Conservation (phyloP, 1,284 basidiomycete species). For the Pascua sp. region DNA sequence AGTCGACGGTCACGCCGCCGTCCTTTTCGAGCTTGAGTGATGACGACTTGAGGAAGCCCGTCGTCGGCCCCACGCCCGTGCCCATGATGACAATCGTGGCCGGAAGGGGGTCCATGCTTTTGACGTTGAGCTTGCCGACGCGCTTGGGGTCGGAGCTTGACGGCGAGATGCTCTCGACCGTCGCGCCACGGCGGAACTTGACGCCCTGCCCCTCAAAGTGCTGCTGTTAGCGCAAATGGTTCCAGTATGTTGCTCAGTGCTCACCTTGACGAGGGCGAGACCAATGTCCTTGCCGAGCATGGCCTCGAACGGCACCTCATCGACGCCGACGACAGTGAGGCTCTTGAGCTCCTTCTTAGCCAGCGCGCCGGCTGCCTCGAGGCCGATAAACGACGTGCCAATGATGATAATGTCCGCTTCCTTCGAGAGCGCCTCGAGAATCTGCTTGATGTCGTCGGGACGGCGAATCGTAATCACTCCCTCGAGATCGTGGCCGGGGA, state of each 20-base stretch:
- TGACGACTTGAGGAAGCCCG: conserved; percentile 70
- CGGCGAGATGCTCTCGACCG: conserved; percentile 70
- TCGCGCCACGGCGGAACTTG: conserved; percentile 74
- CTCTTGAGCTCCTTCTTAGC: conserved; percentile 66
- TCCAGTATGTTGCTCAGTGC: no score
- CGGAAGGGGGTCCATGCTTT: conserved; percentile 62
- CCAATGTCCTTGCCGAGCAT: conserved; percentile 81
- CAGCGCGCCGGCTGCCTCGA: conserved; percentile 80
- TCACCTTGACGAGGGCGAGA: conserved; percentile 65
- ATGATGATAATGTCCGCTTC: conserved; percentile 78
- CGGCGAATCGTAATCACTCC: conserved; percentile 76
- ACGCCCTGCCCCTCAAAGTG: conserved; percentile 75
- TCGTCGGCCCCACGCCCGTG: conserved; percentile 82
- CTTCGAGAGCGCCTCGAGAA: conserved; percentile 59
- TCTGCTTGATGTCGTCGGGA: conserved; percentile 68
- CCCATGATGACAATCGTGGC: conserved; percentile 85
- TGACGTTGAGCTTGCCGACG: conserved; percentile 58
- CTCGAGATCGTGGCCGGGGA: conserved; percentile 70
- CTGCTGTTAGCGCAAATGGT: no score
- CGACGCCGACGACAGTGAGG: conserved; percentile 74
- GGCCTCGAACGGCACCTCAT: conserved; percentile 73
- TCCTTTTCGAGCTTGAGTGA: conserved; percentile 66
- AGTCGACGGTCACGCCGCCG: conserved; percentile 76
- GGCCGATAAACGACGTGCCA: conserved; percentile 88
- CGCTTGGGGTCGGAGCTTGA: conserved; percentile 44